Evolutionary conservation across 2,329 filamentous ascomycete species (phyloP).

Genomic region (Bipolaris zeicola): DNA sequence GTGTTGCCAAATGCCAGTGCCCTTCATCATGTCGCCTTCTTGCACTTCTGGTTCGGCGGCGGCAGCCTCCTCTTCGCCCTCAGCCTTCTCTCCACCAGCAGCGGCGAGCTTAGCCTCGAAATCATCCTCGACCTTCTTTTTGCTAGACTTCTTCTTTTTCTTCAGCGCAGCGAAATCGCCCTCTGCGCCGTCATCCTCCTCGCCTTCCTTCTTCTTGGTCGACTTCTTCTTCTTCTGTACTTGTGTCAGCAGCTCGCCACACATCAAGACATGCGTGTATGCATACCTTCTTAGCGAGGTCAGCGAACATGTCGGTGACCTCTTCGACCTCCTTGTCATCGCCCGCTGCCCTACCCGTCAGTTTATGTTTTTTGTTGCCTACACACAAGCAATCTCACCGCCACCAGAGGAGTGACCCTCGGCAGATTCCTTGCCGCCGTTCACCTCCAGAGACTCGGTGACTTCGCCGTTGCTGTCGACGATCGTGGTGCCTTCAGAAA

Average conservation of each 20-base stretch:
- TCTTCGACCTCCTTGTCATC: conserved; percentile 66
- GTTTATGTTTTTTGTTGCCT: conserved; percentile 14
- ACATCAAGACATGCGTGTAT: not conserved
- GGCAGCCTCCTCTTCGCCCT: conserved; percentile 57
- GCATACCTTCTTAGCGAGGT: conserved; percentile 68
- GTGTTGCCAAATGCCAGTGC: conserved; percentile 90
- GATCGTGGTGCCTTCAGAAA: conserved; percentile 84
- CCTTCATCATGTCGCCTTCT: conserved; percentile 78
- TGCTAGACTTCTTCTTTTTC: conserved; percentile 86
- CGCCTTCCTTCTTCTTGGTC: conserved; percentile 63
- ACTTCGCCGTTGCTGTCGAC: conserved; percentile 90
- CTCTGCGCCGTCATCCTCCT: conserved; percentile 58
- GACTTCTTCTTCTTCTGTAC: conserved; percentile 66
- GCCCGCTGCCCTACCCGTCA: conserved; percentile 33
- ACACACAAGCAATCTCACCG: conserved; percentile 26
- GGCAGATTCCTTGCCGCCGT: conserved; percentile 79
- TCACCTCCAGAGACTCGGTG: conserved; percentile 71
- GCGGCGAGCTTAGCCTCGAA: conserved; percentile 71
- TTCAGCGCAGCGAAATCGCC: conserved; percentile 69
- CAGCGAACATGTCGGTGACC: conserved; percentile 66
- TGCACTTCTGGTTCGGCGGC: conserved; percentile 60
- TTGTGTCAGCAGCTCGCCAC: conserved; percentile 9
- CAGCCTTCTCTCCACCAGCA: conserved; percentile 59
- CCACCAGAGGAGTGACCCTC: conserved; percentile 66
- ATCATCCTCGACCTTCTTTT: conserved; percentile 63